Evolutionary conservation across 139 green algal genomes (phyloP), one percentile per base, ranked within the genome.

Genomic region (Astrephomene gubernaculifera): DNA sequence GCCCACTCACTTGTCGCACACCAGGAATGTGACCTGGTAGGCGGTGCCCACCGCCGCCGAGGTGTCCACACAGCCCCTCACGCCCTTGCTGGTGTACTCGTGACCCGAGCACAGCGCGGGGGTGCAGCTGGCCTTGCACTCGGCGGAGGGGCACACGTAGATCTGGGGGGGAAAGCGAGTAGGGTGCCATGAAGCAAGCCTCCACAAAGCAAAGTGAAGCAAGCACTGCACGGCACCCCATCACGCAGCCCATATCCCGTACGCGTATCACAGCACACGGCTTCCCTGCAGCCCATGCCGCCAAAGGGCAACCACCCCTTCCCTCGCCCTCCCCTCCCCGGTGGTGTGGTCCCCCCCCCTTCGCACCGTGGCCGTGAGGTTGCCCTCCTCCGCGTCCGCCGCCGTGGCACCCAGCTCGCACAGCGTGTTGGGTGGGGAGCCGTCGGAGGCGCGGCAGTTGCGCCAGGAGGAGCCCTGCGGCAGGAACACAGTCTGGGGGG

Each of bases 51-150:
- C 57, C 0, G 57, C 24, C 14, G 52, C 38, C 0, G 45, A 70
- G 14, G 90, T 90, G 86, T 91, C 60, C 17, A 91, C 57, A 65
- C 90, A 93, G 39, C 81, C 81, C 9, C 76, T 7, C 22, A 90
- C 78, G 39, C 88, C 85, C 49, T 92, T 92, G 69, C 21, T 36
- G 2, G 27, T 31, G 29, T 89, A 81, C 81, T 92, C 85, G 49
- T 90, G 75, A 27, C 88, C 88, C 17, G 36, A 19, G 82, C 88
- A 92, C n/a, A 33, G 35, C 7, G 4, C 10, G 31, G 49, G 44
- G 10, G n/a, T 36, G 82, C 87, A 90, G 29, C 24, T 71, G 41
- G 45, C 25, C 29, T 89, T 35, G 75, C 90, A 93, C 21, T 52
- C 41, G 1, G 41, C 24, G 25, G 90, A 79, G 2, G 90, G 90